Conservation (phyloP, 1,139 yeast genomes). For the Zygoascus sp. region DNA sequence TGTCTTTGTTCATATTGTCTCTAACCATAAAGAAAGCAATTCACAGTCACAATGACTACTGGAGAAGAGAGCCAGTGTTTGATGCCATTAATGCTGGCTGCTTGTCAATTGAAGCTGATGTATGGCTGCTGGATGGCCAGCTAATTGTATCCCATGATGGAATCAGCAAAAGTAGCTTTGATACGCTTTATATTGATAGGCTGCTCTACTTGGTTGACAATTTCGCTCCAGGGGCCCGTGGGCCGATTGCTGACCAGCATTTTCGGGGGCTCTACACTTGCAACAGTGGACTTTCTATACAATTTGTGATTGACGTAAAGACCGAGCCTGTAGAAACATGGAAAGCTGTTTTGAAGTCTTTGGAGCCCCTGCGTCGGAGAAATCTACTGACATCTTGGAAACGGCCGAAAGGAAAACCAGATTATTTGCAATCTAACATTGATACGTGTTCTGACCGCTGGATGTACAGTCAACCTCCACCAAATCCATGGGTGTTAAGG, state of each 20-base stretch:
- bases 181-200: slow-evolving; percentile 5
- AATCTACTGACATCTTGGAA: slow-evolving; percentile 39
- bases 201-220: slow-evolving; percentile 66
- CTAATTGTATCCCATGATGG: slow-evolving; percentile 14
- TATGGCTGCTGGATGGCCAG: slow-evolving; percentile 38
- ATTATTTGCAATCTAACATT: no score
- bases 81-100: slow-evolving; percentile 50
- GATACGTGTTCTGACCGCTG: no score
- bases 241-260: slow-evolving; percentile 73
- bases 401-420: no score
- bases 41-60: slow-evolving; percentile 60
- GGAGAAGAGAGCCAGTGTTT: slow-evolving; percentile 48
- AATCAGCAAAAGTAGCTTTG: background rate
- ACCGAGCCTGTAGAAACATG: slow-evolving; percentile 39
- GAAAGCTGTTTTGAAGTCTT: slow-evolving; percentile 33
- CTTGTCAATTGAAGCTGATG: slow-evolving; percentile 53
- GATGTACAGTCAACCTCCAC: background rate
- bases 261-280: slow-evolving; percentile 14
- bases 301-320: slow-evolving; percentile 48
- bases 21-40: slow-evolving; percentile 32
- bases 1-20: background rate
- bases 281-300: slow-evolving; percentile 39
- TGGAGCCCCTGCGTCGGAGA: slow-evolving; percentile 36
- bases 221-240: slow-evolving; percentile 82
- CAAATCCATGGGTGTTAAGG: background rate